Evolutionary conservation across 78 protist species (phyloP).

Genomic region (Ministeria vibrans): DNA sequence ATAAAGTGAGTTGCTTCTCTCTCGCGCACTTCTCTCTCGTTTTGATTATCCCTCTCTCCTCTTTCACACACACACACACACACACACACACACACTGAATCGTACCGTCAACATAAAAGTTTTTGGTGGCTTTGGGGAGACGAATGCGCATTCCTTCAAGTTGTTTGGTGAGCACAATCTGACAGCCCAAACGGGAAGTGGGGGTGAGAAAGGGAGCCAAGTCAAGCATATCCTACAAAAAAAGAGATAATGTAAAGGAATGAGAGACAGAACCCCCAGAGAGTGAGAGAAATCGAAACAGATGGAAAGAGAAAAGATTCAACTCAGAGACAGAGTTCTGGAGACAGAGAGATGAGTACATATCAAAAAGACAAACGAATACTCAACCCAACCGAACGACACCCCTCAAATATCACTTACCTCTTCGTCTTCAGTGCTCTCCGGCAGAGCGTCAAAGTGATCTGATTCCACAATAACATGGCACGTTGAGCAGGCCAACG

Average conservation of each 20-base stretch:
- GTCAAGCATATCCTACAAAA: conserved; percentile 79
- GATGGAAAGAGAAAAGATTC: neutral
- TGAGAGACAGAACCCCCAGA: neutral
- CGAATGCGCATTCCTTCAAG: conserved; percentile 59
- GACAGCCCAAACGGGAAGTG: conserved; percentile 82
- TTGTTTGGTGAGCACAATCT: conserved; percentile 57
- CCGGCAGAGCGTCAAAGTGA: conserved; percentile 55
- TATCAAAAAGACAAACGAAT: neutral
- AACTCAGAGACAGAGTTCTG: neutral
- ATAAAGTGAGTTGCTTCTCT: neutral
- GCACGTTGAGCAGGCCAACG: conserved; percentile 90
- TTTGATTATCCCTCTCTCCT: no score
- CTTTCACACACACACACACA: neutral
- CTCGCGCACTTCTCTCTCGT: no score
- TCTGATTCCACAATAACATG: conserved; percentile 65
- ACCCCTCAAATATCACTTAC: neutral
- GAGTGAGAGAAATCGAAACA: neutral
- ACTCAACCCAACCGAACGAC: neutral
- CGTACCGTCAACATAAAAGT: conserved; percentile 43
- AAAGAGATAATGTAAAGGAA: neutral
- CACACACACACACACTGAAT: neutral
- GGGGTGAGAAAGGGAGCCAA: conserved; percentile 69
- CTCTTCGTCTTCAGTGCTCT: conserved; percentile 75
- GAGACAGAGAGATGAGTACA: neutral
- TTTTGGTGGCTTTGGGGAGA: conserved; percentile 53